A percentile compares a stretch with the other conserved stretches of the same genome.
These are phyloP conservation scores for Polytrichum formosum DNA, from an alignment of 225 moss, liverwort and hornwort species.

Conservation along the genomic window DNA sequence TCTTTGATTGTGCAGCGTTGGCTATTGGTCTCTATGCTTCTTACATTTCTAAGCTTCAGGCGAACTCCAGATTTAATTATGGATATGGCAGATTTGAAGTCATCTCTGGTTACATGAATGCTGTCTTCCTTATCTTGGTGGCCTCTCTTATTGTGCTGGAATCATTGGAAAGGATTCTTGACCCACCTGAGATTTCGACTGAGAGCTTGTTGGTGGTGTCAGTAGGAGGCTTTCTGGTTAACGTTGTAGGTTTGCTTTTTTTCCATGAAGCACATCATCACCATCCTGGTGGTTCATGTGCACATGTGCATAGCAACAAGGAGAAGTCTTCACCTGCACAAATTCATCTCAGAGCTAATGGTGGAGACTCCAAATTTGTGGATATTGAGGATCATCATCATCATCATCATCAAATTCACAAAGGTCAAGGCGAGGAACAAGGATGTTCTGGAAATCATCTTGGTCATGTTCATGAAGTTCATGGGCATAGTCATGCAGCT, in stretches of 20 bases:
- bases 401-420: slow-evolving; percentile 13
- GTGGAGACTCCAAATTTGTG: slow-evolving; percentile 28
- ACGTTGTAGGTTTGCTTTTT: slow-evolving; percentile 82
- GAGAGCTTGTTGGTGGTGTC: slow-evolving; percentile 86
- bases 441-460: slow-evolving; percentile 12
- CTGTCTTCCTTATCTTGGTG: slow-evolving; percentile 81
- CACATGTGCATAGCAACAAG: slow-evolving; percentile 34
- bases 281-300: slow-evolving; percentile 61
- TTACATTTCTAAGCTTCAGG: slow-evolving; percentile 83
- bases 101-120: slow-evolving; percentile 85
- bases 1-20: slow-evolving; percentile 92
- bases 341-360: slow-evolving; percentile 10
- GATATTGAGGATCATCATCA: slow-evolving; percentile 30
- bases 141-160: slow-evolving; percentile 96
- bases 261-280: slow-evolving; percentile 94
- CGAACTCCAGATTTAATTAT: slow-evolving; percentile 74
- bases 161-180: slow-evolving; percentile 82
- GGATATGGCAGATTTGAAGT: slow-evolving; percentile 95
- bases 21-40: slow-evolving; percentile 98
- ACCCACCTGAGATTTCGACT: slow-evolving; percentile 88
- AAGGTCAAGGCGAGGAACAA: slow-evolving; percentile 20
- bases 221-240: slow-evolving; percentile 76
- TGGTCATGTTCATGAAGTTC: slow-evolving; percentile 19
- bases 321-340: slow-evolving; percentile 4
- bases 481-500: neutral